Conservation (phyloP, 2,329 filamentous ascomycete species). For the Monilinia aucupariae region DNA sequence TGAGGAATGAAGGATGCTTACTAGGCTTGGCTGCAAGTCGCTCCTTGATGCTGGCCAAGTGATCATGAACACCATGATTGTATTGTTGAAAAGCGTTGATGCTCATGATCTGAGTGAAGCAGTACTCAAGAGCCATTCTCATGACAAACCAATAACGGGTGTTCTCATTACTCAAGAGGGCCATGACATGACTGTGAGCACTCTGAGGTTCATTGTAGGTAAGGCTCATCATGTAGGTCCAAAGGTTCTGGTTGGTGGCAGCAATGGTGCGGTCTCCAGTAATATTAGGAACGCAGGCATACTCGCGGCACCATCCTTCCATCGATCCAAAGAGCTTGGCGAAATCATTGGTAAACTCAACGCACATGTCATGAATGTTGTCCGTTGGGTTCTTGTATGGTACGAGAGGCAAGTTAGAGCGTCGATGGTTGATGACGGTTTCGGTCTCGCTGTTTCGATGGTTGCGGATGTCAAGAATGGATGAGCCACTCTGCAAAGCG, state of each 20-base stretch:
- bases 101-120: conserved; percentile 36
- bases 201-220: conserved; percentile 32
- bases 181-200: conserved; percentile 34
- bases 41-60: conserved; percentile 25
- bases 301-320: conserved; percentile 12
- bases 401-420: neutral
- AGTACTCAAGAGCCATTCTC: conserved; percentile 38
- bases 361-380: neutral
- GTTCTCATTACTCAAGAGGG: conserved; percentile 34
- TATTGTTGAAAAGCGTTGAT: conserved; percentile 36
- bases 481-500: neutral
- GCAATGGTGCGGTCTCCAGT: conserved; percentile 24
- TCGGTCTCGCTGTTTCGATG: neutral
- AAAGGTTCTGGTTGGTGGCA: conserved; percentile 31
- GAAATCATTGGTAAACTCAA: conserved; percentile 6
- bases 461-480: neutral
- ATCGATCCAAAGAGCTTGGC: conserved; percentile 1
- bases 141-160: conserved; percentile 38
- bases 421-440: neutral
- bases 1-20: conserved; percentile 30
- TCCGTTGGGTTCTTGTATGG: neutral
- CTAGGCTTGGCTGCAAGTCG: conserved; percentile 18
- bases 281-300: neutral
- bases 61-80: conserved; percentile 26
- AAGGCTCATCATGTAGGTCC: conserved; percentile 38